Base-by-base conservation (phyloP, 495 filamentous ascomycete species). In the Aspergillus saccharolyticus region DNA sequence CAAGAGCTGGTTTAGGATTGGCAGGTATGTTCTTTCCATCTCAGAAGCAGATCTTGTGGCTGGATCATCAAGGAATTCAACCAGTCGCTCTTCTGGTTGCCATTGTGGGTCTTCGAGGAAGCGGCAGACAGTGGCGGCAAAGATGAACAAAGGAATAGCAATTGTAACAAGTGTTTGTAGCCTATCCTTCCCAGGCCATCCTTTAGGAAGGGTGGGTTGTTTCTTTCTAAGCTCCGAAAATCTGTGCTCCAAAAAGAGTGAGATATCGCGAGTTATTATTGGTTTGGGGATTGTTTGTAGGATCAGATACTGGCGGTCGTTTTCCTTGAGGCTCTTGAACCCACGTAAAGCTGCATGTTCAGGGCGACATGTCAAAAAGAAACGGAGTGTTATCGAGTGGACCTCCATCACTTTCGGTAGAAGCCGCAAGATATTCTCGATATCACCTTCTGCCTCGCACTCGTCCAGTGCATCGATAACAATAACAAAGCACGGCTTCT, bases 11-110 rank as follows among this genome's bases (percentile, higher is more conserved):
- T 52, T 30, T 19, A 48, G 30, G n/a, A 70, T 54, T 22, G 65
- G 67, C 4, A 61, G 52, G 52, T 67, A 49, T 28, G n/a, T 18
- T 30, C 4, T 20, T 10, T 6, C 45, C 45, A 48, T 22, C 20
- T 48, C 14, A 2, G 45, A 48, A 21, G 3, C 47, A 16, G n/a
- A 5, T n/a, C n/a, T n/a, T 8, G 28, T 12, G 12, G 4, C 30
- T 19, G 28, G 10, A 19, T 28, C 22, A 14, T 15, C 16, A 16
- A 49, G 47, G 14, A 49, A n/a, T 19, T 49, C 22, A 0, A 2
- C 17, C 3, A 49, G 47, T 2, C 47, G 17, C 6, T 49, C 21
- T 17, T 25, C 47, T 3, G 47, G 22, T 0, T 28, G 1, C 21
- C 12, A 18, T 1, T 15, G 28, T 2, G 33, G 7, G 2, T 49